Evolutionary conservation across 768 basidiomycete genomes (phyloP).

Genomic region (Neoboletus brunneissimus): DNA sequence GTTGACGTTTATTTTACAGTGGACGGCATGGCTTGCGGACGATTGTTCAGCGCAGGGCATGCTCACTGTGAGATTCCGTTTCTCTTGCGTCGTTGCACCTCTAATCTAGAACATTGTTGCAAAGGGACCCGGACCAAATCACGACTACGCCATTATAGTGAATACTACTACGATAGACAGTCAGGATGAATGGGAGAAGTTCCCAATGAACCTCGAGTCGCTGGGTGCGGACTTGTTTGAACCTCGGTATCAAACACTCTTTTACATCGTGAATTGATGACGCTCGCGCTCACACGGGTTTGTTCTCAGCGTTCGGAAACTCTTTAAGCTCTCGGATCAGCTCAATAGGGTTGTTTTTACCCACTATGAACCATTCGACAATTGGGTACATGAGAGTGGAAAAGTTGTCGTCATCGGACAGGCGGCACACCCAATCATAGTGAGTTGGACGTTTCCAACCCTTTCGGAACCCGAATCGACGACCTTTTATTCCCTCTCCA

Average conservation of each 20-base stretch:
- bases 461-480: not conserved
- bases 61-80: slow-evolving; percentile 16
- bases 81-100: not conserved
- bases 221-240: slow-evolving; percentile 19
- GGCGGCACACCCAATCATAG: slow-evolving; percentile 56
- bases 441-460: slow-evolving; percentile 14
- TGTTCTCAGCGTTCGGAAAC: slow-evolving; percentile 15
- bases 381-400: slow-evolving; percentile 49
- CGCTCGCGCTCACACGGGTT: not conserved
- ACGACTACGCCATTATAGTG: slow-evolving; percentile 19
- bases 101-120: not conserved
- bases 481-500: not conserved
- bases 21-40: slow-evolving; percentile 23
- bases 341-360: slow-evolving; percentile 33
- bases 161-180: slow-evolving; percentile 2
- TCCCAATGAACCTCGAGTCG: slow-evolving; percentile 12
- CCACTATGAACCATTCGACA: slow-evolving; percentile 39
- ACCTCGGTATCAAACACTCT: slow-evolving; percentile 16
- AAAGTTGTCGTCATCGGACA: slow-evolving; percentile 55
- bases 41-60: slow-evolving; percentile 17
- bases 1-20: slow-evolving; percentile 9
- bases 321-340: slow-evolving; percentile 15
- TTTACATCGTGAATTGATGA: too few relatives aligned
- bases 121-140: slow-evolving; percentile 11
- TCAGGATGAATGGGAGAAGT: not conserved